A percentile compares a stretch with the other conserved stretches of the same genome.
Conservation (phyloP, 345 rosid genomes). For the Geranium rotundifolium region DNA sequence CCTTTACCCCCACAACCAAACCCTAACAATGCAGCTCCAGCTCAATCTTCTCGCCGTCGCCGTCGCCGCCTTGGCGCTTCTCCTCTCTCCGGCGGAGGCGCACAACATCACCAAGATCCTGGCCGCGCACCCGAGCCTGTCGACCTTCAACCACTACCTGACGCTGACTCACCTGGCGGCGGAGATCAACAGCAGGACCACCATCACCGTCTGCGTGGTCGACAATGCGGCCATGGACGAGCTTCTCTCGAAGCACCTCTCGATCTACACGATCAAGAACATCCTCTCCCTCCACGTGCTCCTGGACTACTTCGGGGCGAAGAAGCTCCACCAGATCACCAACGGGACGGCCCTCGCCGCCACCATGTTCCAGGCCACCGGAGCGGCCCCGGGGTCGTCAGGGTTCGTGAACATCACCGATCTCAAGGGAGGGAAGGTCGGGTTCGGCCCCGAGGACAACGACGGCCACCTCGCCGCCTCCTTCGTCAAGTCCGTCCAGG, state of each 20-base stretch:
- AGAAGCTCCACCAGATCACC: constrained; percentile 87
- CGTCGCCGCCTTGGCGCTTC: constrained; percentile 5
- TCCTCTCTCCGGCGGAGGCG: constrained; percentile 25
- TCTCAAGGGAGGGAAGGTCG: constrained; percentile 78
- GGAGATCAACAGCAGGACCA: constrained; percentile 72
- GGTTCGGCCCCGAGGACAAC: constrained; percentile 50
- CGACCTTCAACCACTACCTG: constrained; percentile 84
- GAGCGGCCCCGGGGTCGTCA: constrained; percentile 62
- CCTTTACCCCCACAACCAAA: neutral
- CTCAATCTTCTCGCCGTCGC: constrained; percentile 11
- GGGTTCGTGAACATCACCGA: constrained; percentile 92
- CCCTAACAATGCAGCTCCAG: constrained; percentile 6
- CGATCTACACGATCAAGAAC: constrained; percentile 65
- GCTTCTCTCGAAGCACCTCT: constrained; percentile 45
- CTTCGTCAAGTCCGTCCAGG: constrained; percentile 68
- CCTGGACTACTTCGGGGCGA: constrained; percentile 83
- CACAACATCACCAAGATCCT: constrained; percentile 75
- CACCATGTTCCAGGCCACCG: constrained; percentile 87
- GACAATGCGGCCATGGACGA: constrained; percentile 70
- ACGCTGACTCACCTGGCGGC: constrained; percentile 68
- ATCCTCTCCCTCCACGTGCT: constrained; percentile 85
- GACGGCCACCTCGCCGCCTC: constrained; percentile 38
- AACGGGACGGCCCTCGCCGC: constrained; percentile 82
- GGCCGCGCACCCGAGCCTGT: constrained; percentile 54
- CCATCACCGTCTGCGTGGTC: constrained; percentile 81